These are phyloP conservation scores for Suillus sp. DNA, from an alignment of 768 basidiomycete species.

Conservation along the genomic window DNA sequence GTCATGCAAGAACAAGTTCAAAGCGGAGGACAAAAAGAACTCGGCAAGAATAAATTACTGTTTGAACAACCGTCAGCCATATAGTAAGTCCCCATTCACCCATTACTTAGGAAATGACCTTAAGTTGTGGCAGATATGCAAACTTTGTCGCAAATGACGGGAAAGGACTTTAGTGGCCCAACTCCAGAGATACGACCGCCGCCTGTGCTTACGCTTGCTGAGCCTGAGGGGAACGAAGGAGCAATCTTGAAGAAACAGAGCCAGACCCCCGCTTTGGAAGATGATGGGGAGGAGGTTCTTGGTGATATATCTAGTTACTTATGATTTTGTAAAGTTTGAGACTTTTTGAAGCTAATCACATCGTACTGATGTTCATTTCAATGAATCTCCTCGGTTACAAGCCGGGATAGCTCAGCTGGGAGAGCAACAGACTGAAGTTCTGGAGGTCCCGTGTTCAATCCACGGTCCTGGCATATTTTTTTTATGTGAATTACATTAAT, in stretches of 20 bases:
- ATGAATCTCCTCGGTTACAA: neutral
- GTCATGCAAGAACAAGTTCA: constrained; percentile 93
- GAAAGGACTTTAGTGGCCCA: constrained; percentile 84
- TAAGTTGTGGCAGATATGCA: constrained; percentile 56
- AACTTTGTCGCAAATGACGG: constrained; percentile 76
- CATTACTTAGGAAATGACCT: constrained; percentile 5
- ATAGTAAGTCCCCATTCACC: constrained; percentile 50
- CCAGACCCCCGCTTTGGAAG: constrained; percentile 36
- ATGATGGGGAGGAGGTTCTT: constrained; percentile 30
- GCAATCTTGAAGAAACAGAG: neutral
- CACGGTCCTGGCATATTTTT: constrained; percentile 51
- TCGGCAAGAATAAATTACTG: constrained; percentile 73
- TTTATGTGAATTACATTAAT: neutral
- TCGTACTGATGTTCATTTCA: too few species aligned
- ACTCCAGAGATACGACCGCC: constrained; percentile 64
- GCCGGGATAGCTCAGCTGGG: constrained; percentile 75
- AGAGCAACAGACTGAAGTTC: constrained; percentile 73
- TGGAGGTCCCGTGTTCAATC: constrained; percentile 61
- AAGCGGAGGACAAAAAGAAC: constrained; percentile 83
- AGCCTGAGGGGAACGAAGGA: constrained; percentile 15
- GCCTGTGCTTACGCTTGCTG: constrained; percentile 36
- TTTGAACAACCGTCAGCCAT: constrained; percentile 73
- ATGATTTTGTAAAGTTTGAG: constrained; percentile 17
- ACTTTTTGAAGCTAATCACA: too few species aligned
- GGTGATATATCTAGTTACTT: constrained; percentile 31